Evolutionary conservation across 2,329 filamentous ascomycete genomes (phyloP).

Genomic region (Calonectria pteridis): DNA sequence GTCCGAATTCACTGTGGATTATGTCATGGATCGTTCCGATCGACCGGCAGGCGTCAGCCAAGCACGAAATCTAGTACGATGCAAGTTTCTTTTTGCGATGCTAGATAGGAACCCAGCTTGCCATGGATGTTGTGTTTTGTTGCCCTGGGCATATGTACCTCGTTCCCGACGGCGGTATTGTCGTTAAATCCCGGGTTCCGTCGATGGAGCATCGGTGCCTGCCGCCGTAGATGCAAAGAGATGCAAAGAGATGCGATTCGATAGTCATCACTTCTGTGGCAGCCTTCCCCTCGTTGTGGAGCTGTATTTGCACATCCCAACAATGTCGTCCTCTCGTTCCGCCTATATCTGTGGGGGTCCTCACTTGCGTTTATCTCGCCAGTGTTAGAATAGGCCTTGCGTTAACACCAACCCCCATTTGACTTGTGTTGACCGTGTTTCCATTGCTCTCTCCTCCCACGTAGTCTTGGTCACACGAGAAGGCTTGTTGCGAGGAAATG

Average conservation of each 20-base stretch:
- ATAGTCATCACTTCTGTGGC: neutral
- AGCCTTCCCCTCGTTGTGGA: slow-evolving; percentile 7
- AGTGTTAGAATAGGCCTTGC: neutral
- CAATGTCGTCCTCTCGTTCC: neutral
- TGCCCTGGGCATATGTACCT: neutral
- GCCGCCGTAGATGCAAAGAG: neutral
- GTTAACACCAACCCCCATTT: neutral
- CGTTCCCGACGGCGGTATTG: slow-evolving; percentile 12
- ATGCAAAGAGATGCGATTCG: slow-evolving; percentile 23
- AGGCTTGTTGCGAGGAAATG: neutral
- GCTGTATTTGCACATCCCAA: neutral
- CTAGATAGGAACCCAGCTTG: neutral
- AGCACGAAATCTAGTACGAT: neutral
- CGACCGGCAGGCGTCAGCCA: slow-evolving; percentile 18
- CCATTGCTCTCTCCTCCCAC: neutral
- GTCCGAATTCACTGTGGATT: slow-evolving; percentile 8
- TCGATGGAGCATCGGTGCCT: slow-evolving; percentile 10
- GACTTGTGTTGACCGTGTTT: neutral
- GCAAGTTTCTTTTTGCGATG: slow-evolving; percentile 3
- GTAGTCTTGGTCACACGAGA: neutral
- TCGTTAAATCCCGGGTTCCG: neutral
- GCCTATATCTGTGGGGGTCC: neutral
- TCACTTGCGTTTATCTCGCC: neutral
- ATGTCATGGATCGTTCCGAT: slow-evolving; percentile 12
- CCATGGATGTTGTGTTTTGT: neutral